Base-by-base conservation (phyloP, 352 stramenopile species). In the Pythium diclinum region DNA sequence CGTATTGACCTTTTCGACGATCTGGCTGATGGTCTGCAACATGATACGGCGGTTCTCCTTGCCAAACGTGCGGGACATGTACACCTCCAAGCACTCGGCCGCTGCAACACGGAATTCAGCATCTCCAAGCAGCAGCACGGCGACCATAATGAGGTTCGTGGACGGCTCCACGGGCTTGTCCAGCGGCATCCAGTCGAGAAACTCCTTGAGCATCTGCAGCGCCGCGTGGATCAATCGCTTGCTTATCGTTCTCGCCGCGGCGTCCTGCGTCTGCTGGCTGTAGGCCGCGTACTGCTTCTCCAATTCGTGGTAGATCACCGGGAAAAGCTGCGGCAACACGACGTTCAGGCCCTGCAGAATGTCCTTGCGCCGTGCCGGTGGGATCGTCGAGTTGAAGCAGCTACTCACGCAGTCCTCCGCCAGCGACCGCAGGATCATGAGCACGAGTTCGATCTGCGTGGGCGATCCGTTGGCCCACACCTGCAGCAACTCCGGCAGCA, bases 171-270 rank as follows among this genome's bases (percentile, higher is more conserved):
- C 73, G 1, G 85, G 78, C 33, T 75, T 74, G 33, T 88, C 79
- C 36, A 93, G 60, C 14, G 85, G 85, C 71, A 93, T 85, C 85
- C 85, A 93, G 63, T 93, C 85, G 6, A 93, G 63, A 65, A 93
- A 93, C 65, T 91, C 85, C 56, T 87, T 89, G 17, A 93, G 65
- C 80, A 91, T 91, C 44, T 83, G 67, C 46, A 93, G 49, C 30
- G 78, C 75, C 0, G 82, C 79, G 28, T 89, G 73, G 25, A 91
- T 81, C 7, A 93, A 60, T 53, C 74, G 73, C 62, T 83, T 76
- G 63, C 79, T 88, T 17, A 49, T 60, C 5, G 67, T 67, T 17
- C 70, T 66, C 48, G 76, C 63, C 40, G 51, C 47, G 13, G 21
- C 6, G 0, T 75, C 67, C 19, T 52, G 44, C 6, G 8, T 17